Evolutionary conservation across 768 basidiomycete species (phyloP).

Genomic region (Auriscalpium orientale): DNA sequence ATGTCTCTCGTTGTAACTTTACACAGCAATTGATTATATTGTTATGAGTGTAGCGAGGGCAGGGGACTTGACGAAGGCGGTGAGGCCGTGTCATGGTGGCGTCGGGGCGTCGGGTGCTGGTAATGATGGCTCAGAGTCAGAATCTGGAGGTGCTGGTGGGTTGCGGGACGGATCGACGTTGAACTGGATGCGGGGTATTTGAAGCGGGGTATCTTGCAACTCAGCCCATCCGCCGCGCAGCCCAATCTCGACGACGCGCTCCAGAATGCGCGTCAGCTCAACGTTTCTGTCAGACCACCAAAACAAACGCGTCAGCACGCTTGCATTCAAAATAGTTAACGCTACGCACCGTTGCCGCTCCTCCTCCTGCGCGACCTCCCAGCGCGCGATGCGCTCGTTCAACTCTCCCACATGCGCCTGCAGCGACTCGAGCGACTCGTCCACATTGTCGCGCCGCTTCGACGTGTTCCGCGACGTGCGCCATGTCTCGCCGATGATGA

Average conservation of each 20-base stretch:
- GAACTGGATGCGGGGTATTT: conserved; percentile 33
- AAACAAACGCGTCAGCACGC: background rate
- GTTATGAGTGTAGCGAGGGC: too few relatives aligned
- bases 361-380: conserved; percentile 39
- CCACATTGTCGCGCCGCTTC: conserved; percentile 64
- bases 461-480: conserved; percentile 62
- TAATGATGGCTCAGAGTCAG: background rate
- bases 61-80: too few relatives aligned
- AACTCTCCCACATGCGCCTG: conserved; percentile 39
- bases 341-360: conserved; percentile 35
- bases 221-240: conserved; percentile 57
- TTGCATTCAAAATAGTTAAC: background rate
- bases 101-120: background rate
- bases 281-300: conserved; percentile 39
- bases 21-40: background rate
- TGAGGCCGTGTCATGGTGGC: background rate
- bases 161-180: background rate
- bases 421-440: conserved; percentile 62
- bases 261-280: conserved; percentile 57
- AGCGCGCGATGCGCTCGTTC: conserved; percentile 29
- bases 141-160: background rate
- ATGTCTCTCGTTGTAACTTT: background rate
- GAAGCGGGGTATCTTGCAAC: conserved; percentile 52
- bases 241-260: conserved; percentile 63
- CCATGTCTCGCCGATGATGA: conserved; percentile 75